Conservation (phyloP, 108 stramenopile species). For the Nitzschia palea region DNA sequence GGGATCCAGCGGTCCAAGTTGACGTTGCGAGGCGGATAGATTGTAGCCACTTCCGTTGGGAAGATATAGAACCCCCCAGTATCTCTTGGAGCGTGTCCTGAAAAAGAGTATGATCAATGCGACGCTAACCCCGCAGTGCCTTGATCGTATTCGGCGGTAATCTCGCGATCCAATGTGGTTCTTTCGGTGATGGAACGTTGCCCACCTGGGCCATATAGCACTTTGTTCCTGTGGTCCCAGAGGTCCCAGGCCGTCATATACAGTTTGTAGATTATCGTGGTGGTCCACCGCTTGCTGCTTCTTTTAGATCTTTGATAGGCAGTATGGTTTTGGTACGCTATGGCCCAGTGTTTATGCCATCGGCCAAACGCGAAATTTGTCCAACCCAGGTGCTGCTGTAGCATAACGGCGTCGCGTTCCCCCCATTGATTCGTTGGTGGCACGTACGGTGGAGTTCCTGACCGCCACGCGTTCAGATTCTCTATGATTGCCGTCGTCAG, state of each 20-base stretch:
- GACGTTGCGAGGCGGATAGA: too few species aligned
- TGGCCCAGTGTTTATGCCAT: neutral
- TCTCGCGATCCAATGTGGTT: too few species aligned
- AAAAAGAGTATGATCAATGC: too few species aligned
- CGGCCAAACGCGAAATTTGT: neutral
- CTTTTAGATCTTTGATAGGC: neutral
- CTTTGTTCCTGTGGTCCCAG: conserved; percentile 1
- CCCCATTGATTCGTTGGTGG: too few species aligned
- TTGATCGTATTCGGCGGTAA: too few species aligned
- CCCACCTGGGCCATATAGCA: neutral
- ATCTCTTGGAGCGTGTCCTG: too few species aligned
- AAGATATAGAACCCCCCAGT: too few species aligned
- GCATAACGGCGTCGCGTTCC: neutral
- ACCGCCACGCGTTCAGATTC: neutral
- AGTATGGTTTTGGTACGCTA: neutral
- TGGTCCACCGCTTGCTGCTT: neutral
- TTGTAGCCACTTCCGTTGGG: too few species aligned
- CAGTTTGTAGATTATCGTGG: neutral
- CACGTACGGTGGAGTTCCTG: too few species aligned
- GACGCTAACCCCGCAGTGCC: too few species aligned
- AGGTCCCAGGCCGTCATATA: neutral
- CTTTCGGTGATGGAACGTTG: too few species aligned
- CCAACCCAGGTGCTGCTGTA: neutral
- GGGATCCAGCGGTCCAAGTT: too few species aligned
- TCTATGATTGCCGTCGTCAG: neutral